A percentile compares a stretch with the other conserved stretches of the same genome.
Conservation (phyloP, 345 rosid genomes). For the Theobroma cacao region DNA sequence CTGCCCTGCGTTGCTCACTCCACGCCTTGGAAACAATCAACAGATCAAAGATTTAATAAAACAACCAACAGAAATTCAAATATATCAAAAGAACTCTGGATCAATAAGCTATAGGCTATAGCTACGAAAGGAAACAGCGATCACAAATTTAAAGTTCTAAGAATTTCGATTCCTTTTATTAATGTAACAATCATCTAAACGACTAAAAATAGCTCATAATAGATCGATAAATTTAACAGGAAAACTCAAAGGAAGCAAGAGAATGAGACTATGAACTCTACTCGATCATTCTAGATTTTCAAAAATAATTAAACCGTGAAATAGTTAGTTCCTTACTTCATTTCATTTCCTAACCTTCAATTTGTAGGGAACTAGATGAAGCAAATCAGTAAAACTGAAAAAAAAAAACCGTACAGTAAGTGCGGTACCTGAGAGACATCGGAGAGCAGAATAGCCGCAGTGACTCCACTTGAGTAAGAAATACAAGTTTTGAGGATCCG, state of each 20-base stretch:
- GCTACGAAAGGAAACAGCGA: neutral
- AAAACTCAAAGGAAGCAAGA: neutral
- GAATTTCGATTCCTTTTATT: neutral
- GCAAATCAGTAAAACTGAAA: neutral
- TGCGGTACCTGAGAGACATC: conserved; percentile 70
- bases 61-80: neutral
- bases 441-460: conserved; percentile 81
- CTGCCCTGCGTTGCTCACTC: conserved; percentile 63
- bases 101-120: neutral
- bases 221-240: neutral
- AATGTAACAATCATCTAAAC: neutral
- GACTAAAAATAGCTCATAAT: neutral
- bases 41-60: neutral
- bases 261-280: neutral
- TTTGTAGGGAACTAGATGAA: conserved; percentile 3
- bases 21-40: conserved; percentile 47
- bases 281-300: neutral
- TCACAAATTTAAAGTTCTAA: neutral
- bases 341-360: neutral
- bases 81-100: neutral
- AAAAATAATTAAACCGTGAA: neutral
- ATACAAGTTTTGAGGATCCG: conserved; percentile 76
- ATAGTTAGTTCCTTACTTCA: neutral
- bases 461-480: conserved; percentile 89
- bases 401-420: neutral